These are phyloP conservation scores for Lentinula aciculospora DNA, from an alignment of 768 basidiomycete genomes.

Conservation along the genomic window DNA sequence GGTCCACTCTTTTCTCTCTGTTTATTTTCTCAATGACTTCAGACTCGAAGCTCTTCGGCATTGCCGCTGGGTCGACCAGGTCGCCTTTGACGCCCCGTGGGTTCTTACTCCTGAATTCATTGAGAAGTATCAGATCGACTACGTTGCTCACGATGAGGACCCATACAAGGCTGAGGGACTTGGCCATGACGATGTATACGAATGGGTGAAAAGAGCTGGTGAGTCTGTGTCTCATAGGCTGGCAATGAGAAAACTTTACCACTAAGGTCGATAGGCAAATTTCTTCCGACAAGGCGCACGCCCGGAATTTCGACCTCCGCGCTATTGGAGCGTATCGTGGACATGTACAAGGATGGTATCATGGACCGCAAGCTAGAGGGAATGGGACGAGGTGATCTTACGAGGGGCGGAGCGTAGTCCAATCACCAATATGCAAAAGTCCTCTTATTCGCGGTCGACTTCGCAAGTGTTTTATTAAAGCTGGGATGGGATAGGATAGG, in stretches of 20 bases:
- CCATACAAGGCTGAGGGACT: constrained; percentile 73
- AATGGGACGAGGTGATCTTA: constrained; percentile 76
- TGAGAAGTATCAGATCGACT: constrained; percentile 85
- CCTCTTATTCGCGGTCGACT: too few species aligned
- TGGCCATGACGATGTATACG: constrained; percentile 75
- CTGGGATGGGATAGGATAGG: too few species aligned
- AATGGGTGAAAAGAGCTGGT: constrained; percentile 77
- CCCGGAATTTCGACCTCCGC: constrained; percentile 93
- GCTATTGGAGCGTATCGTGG: constrained; percentile 87
- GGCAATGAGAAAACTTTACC: background rate
- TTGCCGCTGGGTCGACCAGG: constrained; percentile 95
- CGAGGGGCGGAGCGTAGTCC: background rate
- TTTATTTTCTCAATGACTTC: constrained; percentile 4
- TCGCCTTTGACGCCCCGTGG: constrained; percentile 91
- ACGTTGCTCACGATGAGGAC: constrained; percentile 93
- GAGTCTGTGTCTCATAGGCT: constrained; percentile 14
- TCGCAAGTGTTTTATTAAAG: too few species aligned
- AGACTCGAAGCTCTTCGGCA: constrained; percentile 91
- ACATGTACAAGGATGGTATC: constrained; percentile 74
- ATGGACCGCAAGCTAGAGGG: constrained; percentile 88
- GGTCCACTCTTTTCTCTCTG: background rate
- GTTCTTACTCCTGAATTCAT: constrained; percentile 77
- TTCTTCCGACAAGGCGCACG: constrained; percentile 92
- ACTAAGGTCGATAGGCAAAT: constrained; percentile 58
- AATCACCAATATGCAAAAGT: too few species aligned